Conservation (phyloP, 2,329 filamentous ascomycete species). For the Fusarium paranaense region DNA sequence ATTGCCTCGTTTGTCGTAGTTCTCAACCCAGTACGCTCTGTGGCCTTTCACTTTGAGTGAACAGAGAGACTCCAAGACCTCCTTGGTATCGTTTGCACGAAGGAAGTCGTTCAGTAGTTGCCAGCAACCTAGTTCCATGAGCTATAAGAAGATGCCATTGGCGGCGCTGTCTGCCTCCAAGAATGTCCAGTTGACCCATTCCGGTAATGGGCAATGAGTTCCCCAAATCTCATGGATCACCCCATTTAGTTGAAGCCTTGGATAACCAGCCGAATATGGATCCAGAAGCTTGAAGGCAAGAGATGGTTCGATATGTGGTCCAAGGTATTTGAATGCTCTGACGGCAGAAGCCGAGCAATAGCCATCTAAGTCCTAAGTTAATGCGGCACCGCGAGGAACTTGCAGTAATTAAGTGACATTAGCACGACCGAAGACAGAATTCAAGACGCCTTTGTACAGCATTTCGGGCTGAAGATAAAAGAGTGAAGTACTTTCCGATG, state of each 20-base stretch:
- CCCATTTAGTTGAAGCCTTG: neutral
- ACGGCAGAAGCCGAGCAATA: neutral
- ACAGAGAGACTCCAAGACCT: neutral
- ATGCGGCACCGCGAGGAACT: too few relatives aligned
- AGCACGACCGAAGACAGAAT: too few relatives aligned
- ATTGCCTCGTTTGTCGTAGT: neutral
- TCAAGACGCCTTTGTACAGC: too few relatives aligned
- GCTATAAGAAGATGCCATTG: neutral
- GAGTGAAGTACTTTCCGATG: too few relatives aligned
- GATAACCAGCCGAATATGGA: too few relatives aligned
- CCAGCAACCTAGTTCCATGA: neutral
- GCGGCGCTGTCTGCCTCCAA: too few relatives aligned
- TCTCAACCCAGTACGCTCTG: neutral
- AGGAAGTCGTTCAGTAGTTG: neutral
- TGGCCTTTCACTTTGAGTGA: neutral
- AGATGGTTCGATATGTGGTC: neutral
- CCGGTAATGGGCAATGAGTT: neutral
- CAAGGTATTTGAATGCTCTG: neutral
- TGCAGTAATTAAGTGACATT: too few relatives aligned
- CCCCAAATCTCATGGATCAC: neutral
- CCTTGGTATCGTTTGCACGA: neutral
- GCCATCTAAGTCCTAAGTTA: neutral
- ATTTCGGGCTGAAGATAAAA: too few relatives aligned
- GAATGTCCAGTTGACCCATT: neutral
- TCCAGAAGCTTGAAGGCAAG: too few relatives aligned